Conservation (phyloP, 2,329 filamentous ascomycete species). For the Grosmannia penicillata region DNA sequence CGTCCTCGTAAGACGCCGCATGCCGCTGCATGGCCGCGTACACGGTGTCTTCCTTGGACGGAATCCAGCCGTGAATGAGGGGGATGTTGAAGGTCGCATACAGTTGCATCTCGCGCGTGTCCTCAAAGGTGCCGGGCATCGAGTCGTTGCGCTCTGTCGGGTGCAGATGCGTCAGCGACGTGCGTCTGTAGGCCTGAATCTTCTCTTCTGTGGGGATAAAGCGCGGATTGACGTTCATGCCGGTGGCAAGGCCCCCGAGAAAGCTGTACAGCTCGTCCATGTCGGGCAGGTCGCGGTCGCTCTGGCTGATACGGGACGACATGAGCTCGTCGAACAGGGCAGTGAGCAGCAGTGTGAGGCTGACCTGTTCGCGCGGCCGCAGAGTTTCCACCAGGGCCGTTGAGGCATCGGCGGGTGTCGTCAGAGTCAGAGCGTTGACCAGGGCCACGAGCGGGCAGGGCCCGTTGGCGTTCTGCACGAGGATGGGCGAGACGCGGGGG, state of each 20-base stretch:
- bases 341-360: slow-evolving; percentile 69
- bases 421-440: slow-evolving; percentile 81
- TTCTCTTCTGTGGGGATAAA: slow-evolving; percentile 50
- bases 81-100: slow-evolving; percentile 84
- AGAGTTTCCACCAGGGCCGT: slow-evolving; percentile 68
- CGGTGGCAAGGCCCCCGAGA: slow-evolving; percentile 75
- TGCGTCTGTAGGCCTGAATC: slow-evolving; percentile 31
- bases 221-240: slow-evolving; percentile 94
- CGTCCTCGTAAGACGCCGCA: slow-evolving; percentile 79
- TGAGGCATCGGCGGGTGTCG: slow-evolving; percentile 50
- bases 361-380: slow-evolving; percentile 71
- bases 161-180: slow-evolving; percentile 36
- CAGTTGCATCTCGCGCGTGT: slow-evolving; percentile 75
- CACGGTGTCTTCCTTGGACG: slow-evolving; percentile 48
- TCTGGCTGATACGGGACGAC: slow-evolving; percentile 52
- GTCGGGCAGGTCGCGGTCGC: slow-evolving; percentile 58
- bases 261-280: slow-evolving; percentile 80
- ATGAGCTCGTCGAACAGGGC: slow-evolving; percentile 90
- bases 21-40: slow-evolving; percentile 58
- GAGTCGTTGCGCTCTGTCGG: slow-evolving; percentile 31
- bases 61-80: slow-evolving; percentile 86
- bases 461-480: slow-evolving; percentile 87
- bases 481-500: slow-evolving; percentile 65
- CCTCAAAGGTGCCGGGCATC: slow-evolving; percentile 64
- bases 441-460: slow-evolving; percentile 86